Evolutionary conservation across 2,329 filamentous ascomycete genomes (phyloP).

Genomic region (Myrmaecium sp.): DNA sequence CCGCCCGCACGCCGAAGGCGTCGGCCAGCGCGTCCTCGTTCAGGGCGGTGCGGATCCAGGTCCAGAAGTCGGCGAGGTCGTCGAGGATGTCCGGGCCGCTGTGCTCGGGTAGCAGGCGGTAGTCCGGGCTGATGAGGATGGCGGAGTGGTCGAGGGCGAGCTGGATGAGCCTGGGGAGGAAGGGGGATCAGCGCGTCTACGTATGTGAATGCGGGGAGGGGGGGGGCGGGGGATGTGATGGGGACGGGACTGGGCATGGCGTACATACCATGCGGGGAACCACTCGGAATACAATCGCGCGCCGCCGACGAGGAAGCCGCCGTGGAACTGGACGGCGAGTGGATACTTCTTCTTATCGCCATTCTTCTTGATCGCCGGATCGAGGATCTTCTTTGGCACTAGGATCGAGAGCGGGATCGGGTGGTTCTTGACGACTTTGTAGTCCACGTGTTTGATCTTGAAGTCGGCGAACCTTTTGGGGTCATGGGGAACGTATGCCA

Average conservation of each 20-base stretch:
- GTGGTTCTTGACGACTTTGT: slow-evolving; percentile 24
- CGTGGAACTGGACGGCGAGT: slow-evolving; percentile 27
- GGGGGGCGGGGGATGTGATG: too few relatives aligned
- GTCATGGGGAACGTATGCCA: slow-evolving; percentile 5
- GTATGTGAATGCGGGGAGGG: slow-evolving; percentile 6
- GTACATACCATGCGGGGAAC: slow-evolving; percentile 14
- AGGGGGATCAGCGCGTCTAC: too few relatives aligned
- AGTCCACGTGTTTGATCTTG: slow-evolving; percentile 21
- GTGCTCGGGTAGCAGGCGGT: slow-evolving; percentile 35
- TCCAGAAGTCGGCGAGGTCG: slow-evolving; percentile 32
- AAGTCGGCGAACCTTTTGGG: slow-evolving; percentile 25
- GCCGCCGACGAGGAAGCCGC: slow-evolving; percentile 23
- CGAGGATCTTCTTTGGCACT: slow-evolving; percentile 18
- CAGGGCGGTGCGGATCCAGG: slow-evolving; percentile 22
- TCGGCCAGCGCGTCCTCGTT: slow-evolving; percentile 3
- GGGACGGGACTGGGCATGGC: neutral
- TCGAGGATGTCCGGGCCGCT: slow-evolving; percentile 28
- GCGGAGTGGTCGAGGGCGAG: slow-evolving; percentile 22
- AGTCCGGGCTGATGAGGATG: slow-evolving; percentile 31
- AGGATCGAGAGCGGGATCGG: slow-evolving; percentile 21
- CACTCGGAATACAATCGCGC: slow-evolving; percentile 13
- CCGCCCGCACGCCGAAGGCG: slow-evolving; percentile 6
- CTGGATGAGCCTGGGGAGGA: slow-evolving; percentile 24
- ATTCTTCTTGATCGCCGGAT: too few relatives aligned
- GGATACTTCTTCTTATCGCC: too few relatives aligned